Evolutionary conservation across 2,329 filamentous ascomycete species (phyloP), one percentile per base, ranked within the genome.

Genomic region (Fusarium buxicola): DNA sequence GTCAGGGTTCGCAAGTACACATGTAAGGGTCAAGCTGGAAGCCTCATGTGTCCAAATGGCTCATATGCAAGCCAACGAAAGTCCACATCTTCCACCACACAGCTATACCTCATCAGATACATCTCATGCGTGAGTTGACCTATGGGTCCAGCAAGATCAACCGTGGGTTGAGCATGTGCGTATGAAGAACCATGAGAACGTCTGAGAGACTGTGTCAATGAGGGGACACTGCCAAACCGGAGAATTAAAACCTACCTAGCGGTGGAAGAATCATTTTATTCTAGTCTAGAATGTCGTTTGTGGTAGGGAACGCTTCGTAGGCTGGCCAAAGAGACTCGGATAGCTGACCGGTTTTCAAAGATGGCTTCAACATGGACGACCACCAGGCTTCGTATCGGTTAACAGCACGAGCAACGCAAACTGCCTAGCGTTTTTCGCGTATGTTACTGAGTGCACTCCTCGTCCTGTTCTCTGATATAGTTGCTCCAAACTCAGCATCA

Each of bases 101-200:
- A 21, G 4, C 21, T 21, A 21, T 21, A 4, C 21, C 4, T 6
- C 21, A 21, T 21, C 21, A 21, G 21, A 6, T 6, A 6, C 21
- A 21, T 21, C 21, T 21, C 21, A 6, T 21, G 21, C 21, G 21
- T 21, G 21, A 21, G 21, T 21, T 21, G 21, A 21, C 21, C 21
- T 21, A 6, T 21, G 21, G 21, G 4, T 21, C 21, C 21, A 21
- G 21, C 21, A 21, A 21, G 21, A 21, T 21, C 21, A 9, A n/a
- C n/a, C 86, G 78, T 1, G 89, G 89, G 60, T 90, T 91, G 2
- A 91, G 81, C 82, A 89, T 86, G 65, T 89, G 88, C 0, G 87
- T 76, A 73, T 91, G 88, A 87, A 88, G 90, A 0, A 91, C 86
- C 85, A 91, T 87, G 9, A 91, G 74, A 1, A 91, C 82, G 74